Percentiles rank a stretch among this genome's conserved stretches.
Evolutionary conservation across 306 rosid species (phyloP).

Genomic region (Sesbania bispinosa): DNA sequence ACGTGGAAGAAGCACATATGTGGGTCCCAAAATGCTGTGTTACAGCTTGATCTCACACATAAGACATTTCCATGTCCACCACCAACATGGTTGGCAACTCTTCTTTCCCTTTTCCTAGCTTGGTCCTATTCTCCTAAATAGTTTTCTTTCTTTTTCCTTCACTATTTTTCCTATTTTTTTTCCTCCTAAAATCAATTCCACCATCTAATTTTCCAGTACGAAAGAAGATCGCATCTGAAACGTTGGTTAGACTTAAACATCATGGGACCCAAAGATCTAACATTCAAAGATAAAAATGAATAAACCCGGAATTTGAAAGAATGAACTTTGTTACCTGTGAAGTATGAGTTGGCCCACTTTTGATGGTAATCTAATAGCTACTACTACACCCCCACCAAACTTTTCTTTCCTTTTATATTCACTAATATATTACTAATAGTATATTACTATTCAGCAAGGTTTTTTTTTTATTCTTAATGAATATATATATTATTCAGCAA

Average conservation of each 20-base stretch:
- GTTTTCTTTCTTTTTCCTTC: not conserved
- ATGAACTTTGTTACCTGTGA: slow-evolving; percentile 15
- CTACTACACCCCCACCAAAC: slow-evolving; percentile 22
- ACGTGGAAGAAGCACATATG: slow-evolving; percentile 23
- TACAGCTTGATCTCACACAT: slow-evolving; percentile 28
- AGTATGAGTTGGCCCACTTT: slow-evolving; percentile 23
- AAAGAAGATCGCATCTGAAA: slow-evolving; percentile 17
- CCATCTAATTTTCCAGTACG: not conserved
- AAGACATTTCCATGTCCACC: slow-evolving; percentile 27
- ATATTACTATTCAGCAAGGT: not conserved
- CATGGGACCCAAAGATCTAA: slow-evolving; percentile 37
- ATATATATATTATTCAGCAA: not conserved
- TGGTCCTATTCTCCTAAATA: not conserved
- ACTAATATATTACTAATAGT: too few species aligned
- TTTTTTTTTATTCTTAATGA: not conserved
- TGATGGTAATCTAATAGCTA: slow-evolving; percentile 13
- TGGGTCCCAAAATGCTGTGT: slow-evolving; percentile 33
- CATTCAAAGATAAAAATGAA: slow-evolving; percentile 20
- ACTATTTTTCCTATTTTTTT: not conserved
- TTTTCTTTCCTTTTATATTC: not conserved
- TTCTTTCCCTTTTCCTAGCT: not conserved
- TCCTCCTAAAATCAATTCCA: slow-evolving; percentile 2
- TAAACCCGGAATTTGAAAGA: not conserved
- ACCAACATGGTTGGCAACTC: not conserved
- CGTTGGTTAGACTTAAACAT: slow-evolving; percentile 22